These are phyloP conservation scores for Aspergillus incahuasiensis DNA, from an alignment of 495 filamentous ascomycete genomes.

Conservation along the genomic window DNA sequence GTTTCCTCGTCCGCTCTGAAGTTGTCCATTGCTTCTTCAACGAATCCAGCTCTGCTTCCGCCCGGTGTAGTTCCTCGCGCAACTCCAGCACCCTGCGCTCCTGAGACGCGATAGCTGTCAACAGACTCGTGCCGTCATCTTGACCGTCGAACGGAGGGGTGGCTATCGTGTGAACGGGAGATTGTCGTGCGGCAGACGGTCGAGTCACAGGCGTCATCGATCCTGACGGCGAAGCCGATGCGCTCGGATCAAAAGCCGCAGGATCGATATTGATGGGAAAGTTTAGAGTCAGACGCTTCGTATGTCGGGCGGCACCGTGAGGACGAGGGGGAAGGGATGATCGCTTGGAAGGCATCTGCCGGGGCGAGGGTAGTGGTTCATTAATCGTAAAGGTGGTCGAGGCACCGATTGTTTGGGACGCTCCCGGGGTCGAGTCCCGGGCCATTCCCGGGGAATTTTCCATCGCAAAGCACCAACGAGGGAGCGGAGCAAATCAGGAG, in stretches of 20 bases:
- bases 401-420: constrained; percentile 30
- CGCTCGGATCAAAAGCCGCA: constrained; percentile 24
- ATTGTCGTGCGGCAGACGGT: constrained; percentile 28
- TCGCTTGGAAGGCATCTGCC: constrained; percentile 31
- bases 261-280: constrained; percentile 58
- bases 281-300: constrained; percentile 75
- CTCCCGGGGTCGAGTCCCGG: constrained; percentile 30
- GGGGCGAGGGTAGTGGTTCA: constrained; percentile 6
- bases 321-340: constrained; percentile 52
- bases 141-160: constrained; percentile 41
- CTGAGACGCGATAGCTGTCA: constrained; percentile 85
- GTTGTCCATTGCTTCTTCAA: constrained; percentile 80
- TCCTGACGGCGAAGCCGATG: constrained; percentile 38
- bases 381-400: constrained; percentile 9
- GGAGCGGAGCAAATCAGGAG: constrained; percentile 2
- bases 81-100: constrained; percentile 91
- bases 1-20: constrained; percentile 75
- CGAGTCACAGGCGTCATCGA: constrained; percentile 37
- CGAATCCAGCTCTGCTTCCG: constrained; percentile 68
- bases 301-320: constrained; percentile 51
- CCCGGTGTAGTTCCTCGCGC: constrained; percentile 76
- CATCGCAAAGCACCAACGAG: constrained; percentile 31
- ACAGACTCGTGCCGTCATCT: constrained; percentile 66
- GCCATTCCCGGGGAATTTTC: constrained; percentile 34
- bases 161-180: constrained; percentile 26